A percentile compares a stretch with the other conserved stretches of the same genome.
Evolutionary conservation across 2,329 filamentous ascomycete genomes (phyloP).

Genomic region (Fusarium albosuccineum): DNA sequence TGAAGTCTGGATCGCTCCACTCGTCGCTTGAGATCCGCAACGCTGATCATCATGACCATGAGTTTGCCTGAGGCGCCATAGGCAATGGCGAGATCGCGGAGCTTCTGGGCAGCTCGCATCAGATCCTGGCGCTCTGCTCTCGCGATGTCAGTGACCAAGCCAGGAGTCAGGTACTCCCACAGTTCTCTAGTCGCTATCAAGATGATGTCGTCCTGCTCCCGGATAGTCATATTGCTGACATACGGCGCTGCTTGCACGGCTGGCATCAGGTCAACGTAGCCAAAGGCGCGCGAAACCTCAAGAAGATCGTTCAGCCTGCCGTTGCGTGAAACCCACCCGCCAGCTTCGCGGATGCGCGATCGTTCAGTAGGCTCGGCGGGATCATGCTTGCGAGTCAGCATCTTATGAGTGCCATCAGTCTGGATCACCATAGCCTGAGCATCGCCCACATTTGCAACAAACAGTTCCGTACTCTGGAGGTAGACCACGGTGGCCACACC

Average conservation of each 20-base stretch:
- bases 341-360: slow-evolving; percentile 90
- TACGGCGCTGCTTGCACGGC: slow-evolving; percentile 92
- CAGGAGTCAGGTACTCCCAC: slow-evolving; percentile 93
- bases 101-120: slow-evolving; percentile 94
- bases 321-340: slow-evolving; percentile 94
- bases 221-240: slow-evolving; percentile 81
- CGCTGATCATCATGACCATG: slow-evolving; percentile 98
- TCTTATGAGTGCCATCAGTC: slow-evolving; percentile 84
- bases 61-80: slow-evolving; percentile 95
- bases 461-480: slow-evolving; percentile 89
- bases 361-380: slow-evolving; percentile 88
- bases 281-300: slow-evolving; percentile 93
- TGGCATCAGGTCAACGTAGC: slow-evolving; percentile 92
- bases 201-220: slow-evolving; percentile 93
- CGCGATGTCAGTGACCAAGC: slow-evolving; percentile 91
- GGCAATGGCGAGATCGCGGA: slow-evolving; percentile 93
- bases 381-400: slow-evolving; percentile 92
- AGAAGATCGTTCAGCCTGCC: slow-evolving; percentile 93
- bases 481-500: slow-evolving; percentile 94
- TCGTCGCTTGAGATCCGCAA: slow-evolving; percentile 89
- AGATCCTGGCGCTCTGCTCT: slow-evolving; percentile 87
- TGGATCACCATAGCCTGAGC: slow-evolving; percentile 96
- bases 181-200: slow-evolving; percentile 91
- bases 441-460: slow-evolving; percentile 95
- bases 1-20: slow-evolving; percentile 78